Conservation (phyloP, 176 grass and related monocot species). For the Microstegium vimineum region DNA sequence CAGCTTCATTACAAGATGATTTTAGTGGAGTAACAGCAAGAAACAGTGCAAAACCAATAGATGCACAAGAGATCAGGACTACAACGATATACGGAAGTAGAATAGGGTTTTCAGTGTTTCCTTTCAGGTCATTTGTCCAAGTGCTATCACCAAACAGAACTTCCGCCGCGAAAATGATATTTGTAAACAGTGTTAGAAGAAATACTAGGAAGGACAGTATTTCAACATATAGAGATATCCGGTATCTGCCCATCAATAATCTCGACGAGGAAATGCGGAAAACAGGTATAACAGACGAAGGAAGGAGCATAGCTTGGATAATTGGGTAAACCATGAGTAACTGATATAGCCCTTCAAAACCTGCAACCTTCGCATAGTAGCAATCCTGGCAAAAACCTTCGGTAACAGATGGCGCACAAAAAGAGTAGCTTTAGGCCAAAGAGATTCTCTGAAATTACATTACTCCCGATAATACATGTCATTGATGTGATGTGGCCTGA, state of each 20-base stretch:
- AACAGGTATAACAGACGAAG: constrained; percentile 70
- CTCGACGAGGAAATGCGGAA: constrained; percentile 71
- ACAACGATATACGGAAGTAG: constrained; percentile 44
- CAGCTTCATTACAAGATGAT: constrained; percentile 50
- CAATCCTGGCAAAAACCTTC: constrained; percentile 52
- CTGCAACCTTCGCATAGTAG: constrained; percentile 45
- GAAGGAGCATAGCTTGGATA: constrained; percentile 77
- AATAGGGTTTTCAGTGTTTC: constrained; percentile 40
- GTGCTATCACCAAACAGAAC: constrained; percentile 78
- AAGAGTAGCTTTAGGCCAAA: constrained; percentile 56
- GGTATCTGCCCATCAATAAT: constrained; percentile 66
- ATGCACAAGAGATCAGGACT: constrained; percentile 57
- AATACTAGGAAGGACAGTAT: constrained; percentile 58
- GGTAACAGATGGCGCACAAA: constrained; percentile 37
- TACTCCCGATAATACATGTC: constrained; percentile 54
- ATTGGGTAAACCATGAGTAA: constrained; percentile 62
- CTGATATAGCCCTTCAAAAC: constrained; percentile 68
- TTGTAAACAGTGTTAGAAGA: constrained; percentile 58
- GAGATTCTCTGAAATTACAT: constrained; percentile 43
- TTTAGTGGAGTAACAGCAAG: constrained; percentile 72
- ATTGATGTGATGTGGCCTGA: constrained; percentile 68
- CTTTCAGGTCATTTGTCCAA: constrained; percentile 71
- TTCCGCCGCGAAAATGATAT: constrained; percentile 69
- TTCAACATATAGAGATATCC: constrained; percentile 47
- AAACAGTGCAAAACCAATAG: constrained; percentile 53